These are phyloP conservation scores for Beta macrorhiza DNA, from an alignment of 179 eudicot species.

Conservation along the genomic window DNA sequence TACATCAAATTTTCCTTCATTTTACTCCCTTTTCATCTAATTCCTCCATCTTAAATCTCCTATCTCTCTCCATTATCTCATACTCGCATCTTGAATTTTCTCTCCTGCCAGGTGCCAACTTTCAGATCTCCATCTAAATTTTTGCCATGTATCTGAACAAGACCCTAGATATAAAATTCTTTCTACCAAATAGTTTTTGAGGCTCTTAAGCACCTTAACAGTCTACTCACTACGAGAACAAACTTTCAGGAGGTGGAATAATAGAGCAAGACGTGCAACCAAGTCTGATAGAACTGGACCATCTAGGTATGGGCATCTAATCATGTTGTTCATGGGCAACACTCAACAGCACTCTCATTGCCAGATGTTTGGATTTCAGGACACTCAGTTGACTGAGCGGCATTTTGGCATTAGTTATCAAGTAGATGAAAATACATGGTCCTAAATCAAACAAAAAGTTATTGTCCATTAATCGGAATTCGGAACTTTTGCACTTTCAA, in stretches of 20 bases:
- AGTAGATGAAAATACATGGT: neutral
- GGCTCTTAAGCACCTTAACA: neutral
- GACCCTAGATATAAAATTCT: neutral
- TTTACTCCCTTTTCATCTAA: too few species aligned
- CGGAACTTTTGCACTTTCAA: conserved; percentile 2
- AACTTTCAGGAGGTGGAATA: neutral
- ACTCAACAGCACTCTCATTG: neutral
- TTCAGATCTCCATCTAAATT: neutral
- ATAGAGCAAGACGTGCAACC: neutral
- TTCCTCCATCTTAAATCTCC: neutral
- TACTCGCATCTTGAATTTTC: neutral
- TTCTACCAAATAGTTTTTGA: neutral
- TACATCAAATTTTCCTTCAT: neutral
- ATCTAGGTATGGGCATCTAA: neutral
- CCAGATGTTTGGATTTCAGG: neutral
- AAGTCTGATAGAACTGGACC: neutral
- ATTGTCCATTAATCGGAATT: neutral
- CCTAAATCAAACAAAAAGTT: neutral
- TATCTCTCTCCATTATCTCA: neutral
- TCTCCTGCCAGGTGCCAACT: neutral
- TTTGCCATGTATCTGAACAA: neutral
- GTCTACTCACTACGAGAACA: neutral
- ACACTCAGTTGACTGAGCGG: neutral
- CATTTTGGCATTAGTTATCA: neutral
- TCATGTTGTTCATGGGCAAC: neutral